A percentile compares a stretch with the other conserved stretches of the same genome.
These are phyloP conservation scores for Metschnikowia corniflorae DNA, from an alignment of 805 yeast genomes.

Conservation along the genomic window DNA sequence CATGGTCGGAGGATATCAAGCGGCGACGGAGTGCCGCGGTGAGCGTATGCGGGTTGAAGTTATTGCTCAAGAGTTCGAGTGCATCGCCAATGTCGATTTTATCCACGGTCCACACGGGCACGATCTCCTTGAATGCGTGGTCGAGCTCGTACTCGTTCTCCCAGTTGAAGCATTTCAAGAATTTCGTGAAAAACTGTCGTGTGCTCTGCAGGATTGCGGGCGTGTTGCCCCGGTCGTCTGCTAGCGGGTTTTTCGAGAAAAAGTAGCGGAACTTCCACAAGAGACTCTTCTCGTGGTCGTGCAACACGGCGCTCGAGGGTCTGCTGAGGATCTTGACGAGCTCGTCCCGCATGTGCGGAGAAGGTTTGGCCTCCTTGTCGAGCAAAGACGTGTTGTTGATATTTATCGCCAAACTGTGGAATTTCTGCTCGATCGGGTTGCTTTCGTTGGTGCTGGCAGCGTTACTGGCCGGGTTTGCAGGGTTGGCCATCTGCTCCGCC, in stretches of 20 bases:
- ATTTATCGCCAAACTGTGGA: constrained; percentile 73
- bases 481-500: constrained; percentile 5
- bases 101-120: constrained; percentile 61
- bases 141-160: constrained; percentile 75
- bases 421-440: constrained; percentile 88
- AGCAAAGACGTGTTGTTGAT: constrained; percentile 71
- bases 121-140: constrained; percentile 67
- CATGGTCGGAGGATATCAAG: constrained; percentile 12
- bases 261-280: constrained; percentile 91
- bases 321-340: constrained; percentile 63
- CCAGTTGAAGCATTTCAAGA: constrained; percentile 86
- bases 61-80: constrained; percentile 77
- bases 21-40: constrained; percentile 16
- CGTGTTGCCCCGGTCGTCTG: constrained; percentile 25
- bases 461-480: background rate
- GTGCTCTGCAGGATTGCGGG: constrained; percentile 49
- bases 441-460: background rate
- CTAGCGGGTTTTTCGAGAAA: constrained; percentile 39
- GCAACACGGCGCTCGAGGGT: constrained; percentile 79
- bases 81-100: constrained; percentile 82
- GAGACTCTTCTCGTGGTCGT: constrained; percentile 78
- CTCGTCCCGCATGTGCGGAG: constrained; percentile 75
- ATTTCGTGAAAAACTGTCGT: constrained; percentile 58
- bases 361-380: constrained; percentile 86
- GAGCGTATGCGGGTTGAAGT: constrained; percentile 51